Conservation (phyloP, 306 rosid genomes). For the Gillenia trifoliata region DNA sequence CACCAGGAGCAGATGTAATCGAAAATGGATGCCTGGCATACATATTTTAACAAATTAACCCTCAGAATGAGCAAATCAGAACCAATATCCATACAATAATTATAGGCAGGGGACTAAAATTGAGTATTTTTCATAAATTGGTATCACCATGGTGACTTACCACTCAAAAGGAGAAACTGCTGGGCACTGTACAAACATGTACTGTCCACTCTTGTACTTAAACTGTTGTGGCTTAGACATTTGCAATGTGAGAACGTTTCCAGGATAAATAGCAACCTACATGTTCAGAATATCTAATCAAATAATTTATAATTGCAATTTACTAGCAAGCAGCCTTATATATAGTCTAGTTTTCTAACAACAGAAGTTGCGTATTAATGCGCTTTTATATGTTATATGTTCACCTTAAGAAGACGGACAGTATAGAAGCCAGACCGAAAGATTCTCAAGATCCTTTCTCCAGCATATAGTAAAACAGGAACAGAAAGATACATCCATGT, state of each 20-base stretch:
- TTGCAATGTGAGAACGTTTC: conserved; percentile 91
- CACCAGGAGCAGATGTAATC: conserved; percentile 99
- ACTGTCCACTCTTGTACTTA: conserved; percentile 91
- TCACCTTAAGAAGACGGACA: conserved; percentile 83
- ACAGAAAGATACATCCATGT: conserved; percentile 95
- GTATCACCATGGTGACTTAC: conserved; percentile 35
- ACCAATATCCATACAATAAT: background rate
- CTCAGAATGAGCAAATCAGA: background rate
- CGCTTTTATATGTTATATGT: conserved; percentile 14
- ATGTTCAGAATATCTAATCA: background rate
- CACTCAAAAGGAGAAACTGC: conserved; percentile 97
- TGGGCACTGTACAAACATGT: conserved; percentile 99
- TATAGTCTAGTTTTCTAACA: background rate
- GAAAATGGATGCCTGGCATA: conserved; percentile 95
- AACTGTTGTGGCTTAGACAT: conserved; percentile 96
- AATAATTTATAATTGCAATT: background rate
- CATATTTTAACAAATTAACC: conserved; percentile 18
- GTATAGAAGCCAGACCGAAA: conserved; percentile 83
- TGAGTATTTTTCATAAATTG: background rate
- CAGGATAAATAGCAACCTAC: conserved; percentile 96
- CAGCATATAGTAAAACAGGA: conserved; percentile 84
- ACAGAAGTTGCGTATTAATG: background rate
- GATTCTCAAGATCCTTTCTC: conserved; percentile 83
- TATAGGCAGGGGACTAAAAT: background rate
- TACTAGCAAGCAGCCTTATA: background rate